A percentile compares a stretch with the other conserved stretches of the same genome.
Conservation (phyloP, 306 rosid genomes). For the Quercus aquifolioides region DNA sequence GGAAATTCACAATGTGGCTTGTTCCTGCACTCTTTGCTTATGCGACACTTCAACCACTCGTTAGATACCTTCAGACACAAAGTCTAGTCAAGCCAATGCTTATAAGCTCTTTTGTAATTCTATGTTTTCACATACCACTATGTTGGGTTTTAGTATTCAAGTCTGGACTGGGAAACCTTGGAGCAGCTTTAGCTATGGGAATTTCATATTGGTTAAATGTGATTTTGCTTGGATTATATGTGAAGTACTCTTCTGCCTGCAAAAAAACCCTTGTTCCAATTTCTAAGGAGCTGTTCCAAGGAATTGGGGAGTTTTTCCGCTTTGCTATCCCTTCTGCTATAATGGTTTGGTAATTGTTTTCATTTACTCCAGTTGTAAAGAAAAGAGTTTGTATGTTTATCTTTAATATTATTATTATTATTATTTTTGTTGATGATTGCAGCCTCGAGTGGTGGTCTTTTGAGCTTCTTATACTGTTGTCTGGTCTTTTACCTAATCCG, state of each 20-base stretch:
- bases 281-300: slow-evolving; percentile 48
- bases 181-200: slow-evolving; percentile 73
- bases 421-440: neutral
- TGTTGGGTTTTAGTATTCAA: slow-evolving; percentile 72
- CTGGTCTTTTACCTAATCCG: slow-evolving; percentile 83
- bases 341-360: slow-evolving; percentile 57
- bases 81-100: slow-evolving; percentile 63
- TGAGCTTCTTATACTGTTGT: slow-evolving; percentile 53
- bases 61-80: slow-evolving; percentile 68
- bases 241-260: slow-evolving; percentile 47
- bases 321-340: slow-evolving; percentile 70
- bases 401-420: neutral
- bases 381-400: neutral
- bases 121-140: slow-evolving; percentile 46
- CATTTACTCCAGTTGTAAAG: neutral
- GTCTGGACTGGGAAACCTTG: slow-evolving; percentile 41
- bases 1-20: slow-evolving; percentile 55
- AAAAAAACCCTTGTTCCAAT: slow-evolving; percentile 49
- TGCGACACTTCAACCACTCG: slow-evolving; percentile 58
- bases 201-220: slow-evolving; percentile 69
- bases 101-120: slow-evolving; percentile 35
- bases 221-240: slow-evolving; percentile 49
- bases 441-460: slow-evolving; percentile 78
- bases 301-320: slow-evolving; percentile 54
- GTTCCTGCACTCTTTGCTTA: slow-evolving; percentile 69